A percentile compares a stretch with the other conserved stretches of the same genome.
Conservation (phyloP, 176 grass and related monocot species). For the Oryza punctata region DNA sequence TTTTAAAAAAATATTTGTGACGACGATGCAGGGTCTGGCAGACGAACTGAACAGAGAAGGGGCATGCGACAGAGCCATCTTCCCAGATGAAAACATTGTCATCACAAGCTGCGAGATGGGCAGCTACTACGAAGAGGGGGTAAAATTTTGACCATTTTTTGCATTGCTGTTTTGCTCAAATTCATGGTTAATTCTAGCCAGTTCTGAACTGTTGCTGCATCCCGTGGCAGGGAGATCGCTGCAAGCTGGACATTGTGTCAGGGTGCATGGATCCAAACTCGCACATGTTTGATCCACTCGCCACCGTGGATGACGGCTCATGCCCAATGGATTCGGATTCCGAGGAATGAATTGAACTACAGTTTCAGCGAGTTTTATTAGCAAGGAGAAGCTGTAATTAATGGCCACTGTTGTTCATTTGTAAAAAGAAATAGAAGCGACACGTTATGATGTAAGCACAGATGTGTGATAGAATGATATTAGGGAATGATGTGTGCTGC, state of each 20-base stretch:
- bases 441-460: background rate
- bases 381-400: background rate
- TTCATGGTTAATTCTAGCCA: background rate
- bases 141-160: conserved; percentile 22
- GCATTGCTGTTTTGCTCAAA: background rate
- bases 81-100: conserved; percentile 73
- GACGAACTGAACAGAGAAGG: conserved; percentile 75
- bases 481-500: background rate
- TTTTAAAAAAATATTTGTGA: background rate
- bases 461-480: background rate
- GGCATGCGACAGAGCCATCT: conserved; percentile 87
- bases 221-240: conserved; percentile 59
- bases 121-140: conserved; percentile 75
- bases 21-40: conserved; percentile 56
- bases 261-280: conserved; percentile 90
- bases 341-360: conserved; percentile 36
- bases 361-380: background rate
- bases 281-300: conserved; percentile 66
- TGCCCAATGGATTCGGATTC: conserved; percentile 59
- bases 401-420: background rate
- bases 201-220: conserved; percentile 1
- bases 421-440: background rate
- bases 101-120: conserved; percentile 83
- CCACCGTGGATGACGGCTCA: conserved; percentile 76
- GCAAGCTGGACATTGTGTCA: conserved; percentile 81